These are phyloP conservation scores for Picea engelmannii DNA, from an alignment of 83 land plant genomes.

Conservation along the genomic window DNA sequence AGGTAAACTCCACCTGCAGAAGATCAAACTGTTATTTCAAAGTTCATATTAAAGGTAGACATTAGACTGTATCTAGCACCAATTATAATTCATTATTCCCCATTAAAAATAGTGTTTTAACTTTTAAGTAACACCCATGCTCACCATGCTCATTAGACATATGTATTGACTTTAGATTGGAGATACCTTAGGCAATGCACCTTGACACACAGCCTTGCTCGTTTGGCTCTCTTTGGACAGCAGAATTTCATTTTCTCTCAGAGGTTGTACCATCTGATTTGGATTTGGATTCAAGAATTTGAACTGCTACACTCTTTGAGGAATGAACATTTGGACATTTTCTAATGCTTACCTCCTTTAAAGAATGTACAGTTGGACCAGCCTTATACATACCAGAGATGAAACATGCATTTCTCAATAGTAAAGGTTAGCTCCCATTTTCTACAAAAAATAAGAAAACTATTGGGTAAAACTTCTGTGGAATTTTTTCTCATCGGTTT, in stretches of 20 bases:
- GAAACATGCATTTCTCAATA: neutral
- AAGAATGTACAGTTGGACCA: neutral
- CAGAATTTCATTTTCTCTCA: neutral
- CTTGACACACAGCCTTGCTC: neutral
- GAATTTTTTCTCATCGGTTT: neutral
- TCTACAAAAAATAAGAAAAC: neutral
- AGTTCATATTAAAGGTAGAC: too few relatives aligned
- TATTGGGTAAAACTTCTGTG: neutral
- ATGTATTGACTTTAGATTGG: neutral
- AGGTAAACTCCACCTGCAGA: too few relatives aligned
- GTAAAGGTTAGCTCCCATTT: neutral
- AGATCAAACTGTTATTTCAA: too few relatives aligned
- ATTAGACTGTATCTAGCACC: too few relatives aligned
- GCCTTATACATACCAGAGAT: neutral
- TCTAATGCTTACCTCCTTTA: neutral
- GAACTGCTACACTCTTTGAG: neutral
- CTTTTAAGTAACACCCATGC: neutral
- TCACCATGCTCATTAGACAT: neutral
- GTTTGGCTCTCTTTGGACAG: neutral
- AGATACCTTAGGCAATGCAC: neutral
- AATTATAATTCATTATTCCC: too few relatives aligned
- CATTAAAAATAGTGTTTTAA: too few relatives aligned
- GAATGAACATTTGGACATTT: neutral
- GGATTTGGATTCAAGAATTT: neutral
- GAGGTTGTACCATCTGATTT: neutral